phyloP scores from a whole-genome alignment of 352 stramenopile genomes.

The Phytophthora quininea region DNA sequence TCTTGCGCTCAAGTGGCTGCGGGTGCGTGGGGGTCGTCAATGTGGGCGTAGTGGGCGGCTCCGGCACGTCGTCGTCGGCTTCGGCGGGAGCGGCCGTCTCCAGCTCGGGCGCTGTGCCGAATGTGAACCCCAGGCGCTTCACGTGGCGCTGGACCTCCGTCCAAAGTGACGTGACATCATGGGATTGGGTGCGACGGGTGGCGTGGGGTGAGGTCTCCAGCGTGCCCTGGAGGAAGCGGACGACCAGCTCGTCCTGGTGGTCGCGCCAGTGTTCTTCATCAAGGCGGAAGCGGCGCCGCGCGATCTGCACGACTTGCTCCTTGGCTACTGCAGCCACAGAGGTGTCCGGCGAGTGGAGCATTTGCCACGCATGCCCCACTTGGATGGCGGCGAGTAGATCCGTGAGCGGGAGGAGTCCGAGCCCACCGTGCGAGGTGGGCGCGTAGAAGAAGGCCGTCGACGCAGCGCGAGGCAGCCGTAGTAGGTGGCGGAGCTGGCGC shows the following conservation, averaged over 20 bases:
- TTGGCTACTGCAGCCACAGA: constrained; percentile 9
- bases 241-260: constrained; percentile 1
- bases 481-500: constrained; percentile 4
- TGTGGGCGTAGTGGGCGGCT: not conserved
- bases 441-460: constrained; percentile 22
- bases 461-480: not conserved
- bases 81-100: not conserved
- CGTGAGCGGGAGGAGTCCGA: constrained; percentile 14
- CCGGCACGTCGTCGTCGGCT: not conserved
- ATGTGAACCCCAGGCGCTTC: not conserved
- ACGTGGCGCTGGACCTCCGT: constrained; percentile 11
- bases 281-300: not conserved
- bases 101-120: constrained; percentile 1
- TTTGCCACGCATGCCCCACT: constrained; percentile 9
- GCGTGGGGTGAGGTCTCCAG: not conserved
- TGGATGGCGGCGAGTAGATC: constrained; percentile 17
- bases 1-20: constrained; percentile 5
- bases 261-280: constrained; percentile 4
- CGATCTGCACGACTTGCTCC: constrained; percentile 16
- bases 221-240: not conserved
- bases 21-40: constrained; percentile 20
- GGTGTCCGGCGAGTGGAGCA: constrained; percentile 13
- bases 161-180: constrained; percentile 16
- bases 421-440: constrained; percentile 5
- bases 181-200: constrained; percentile 5